Evolutionary conservation across 129 eudicot genomes (phyloP).

Genomic region (sunflower (Helianthus annuus)): DNA sequence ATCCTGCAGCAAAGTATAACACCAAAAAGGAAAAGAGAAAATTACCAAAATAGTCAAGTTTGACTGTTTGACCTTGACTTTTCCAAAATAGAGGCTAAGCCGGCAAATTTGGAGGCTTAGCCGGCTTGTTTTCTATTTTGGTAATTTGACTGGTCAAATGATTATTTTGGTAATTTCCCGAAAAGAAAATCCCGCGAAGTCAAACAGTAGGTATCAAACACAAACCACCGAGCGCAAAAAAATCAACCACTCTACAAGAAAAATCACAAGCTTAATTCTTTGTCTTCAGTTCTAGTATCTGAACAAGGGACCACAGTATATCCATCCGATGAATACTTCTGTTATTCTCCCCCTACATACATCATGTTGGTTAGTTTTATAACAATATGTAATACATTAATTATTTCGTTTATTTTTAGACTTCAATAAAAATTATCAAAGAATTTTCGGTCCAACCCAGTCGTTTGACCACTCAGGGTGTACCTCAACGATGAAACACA

Average conservation of each 20-base stretch:
- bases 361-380: constrained; percentile 2
- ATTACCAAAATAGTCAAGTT: too few species aligned
- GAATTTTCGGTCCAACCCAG: too few species aligned
- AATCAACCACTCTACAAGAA: constrained; percentile 15
- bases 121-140: too few species aligned
- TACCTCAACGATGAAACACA: constrained; percentile 89
- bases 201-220: constrained; percentile 24
- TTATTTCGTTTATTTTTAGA: too few species aligned
- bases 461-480: not conserved
- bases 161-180: too few species aligned
- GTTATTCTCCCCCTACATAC: constrained; percentile 57
- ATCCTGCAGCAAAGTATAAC: constrained; percentile 9
- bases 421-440: too few species aligned
- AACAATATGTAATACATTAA: too few species aligned
- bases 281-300: constrained; percentile 52
- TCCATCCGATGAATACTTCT: constrained; percentile 77
- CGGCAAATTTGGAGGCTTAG: too few species aligned
- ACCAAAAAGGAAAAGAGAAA: not conserved
- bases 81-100: too few species aligned
- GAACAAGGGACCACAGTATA: constrained; percentile 72
- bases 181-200: not conserved
- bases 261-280: constrained; percentile 22
- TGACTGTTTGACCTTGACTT: too few species aligned
- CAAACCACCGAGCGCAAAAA: not conserved
- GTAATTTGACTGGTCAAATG: too few species aligned